phyloP scores from a whole-genome alignment of 331 rosid species.

The Pyracantha coccinea region DNA sequence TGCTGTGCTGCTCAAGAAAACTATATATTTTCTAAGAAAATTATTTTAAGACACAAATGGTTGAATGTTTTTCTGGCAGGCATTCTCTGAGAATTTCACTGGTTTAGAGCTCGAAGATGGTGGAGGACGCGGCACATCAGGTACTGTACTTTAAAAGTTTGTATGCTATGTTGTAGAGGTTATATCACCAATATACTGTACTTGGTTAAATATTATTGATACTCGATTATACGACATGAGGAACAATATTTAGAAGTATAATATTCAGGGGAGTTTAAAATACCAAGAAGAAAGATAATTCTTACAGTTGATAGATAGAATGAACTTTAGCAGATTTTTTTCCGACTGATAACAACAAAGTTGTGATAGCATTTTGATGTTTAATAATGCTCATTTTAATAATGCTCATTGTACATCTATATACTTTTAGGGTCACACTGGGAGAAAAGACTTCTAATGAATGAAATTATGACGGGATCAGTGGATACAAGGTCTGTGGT shows the following conservation, averaged over 20 bases:
- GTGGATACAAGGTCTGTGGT: conserved; percentile 98
- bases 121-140: conserved; percentile 99
- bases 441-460: conserved; percentile 98
- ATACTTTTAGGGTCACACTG: conserved; percentile 78
- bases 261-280: not conserved
- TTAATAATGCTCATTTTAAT: not conserved
- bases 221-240: not conserved
- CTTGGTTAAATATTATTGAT: not conserved
- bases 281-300: not conserved
- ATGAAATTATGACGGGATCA: conserved; percentile 98
- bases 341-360: not conserved
- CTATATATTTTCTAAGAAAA: not conserved
- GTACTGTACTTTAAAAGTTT: conserved; percentile 17
- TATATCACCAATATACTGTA: not conserved
- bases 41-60: not conserved
- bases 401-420: not conserved
- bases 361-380: not conserved
- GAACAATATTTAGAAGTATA: not conserved
- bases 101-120: conserved; percentile 99
- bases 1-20: not conserved
- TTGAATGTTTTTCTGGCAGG: conserved; percentile 43
- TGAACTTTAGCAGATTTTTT: not conserved
- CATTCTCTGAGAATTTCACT: conserved; percentile 79
- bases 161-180: not conserved
- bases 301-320: not conserved